A percentile compares a stretch with the other conserved stretches of the same genome.
Evolutionary conservation across 768 basidiomycete species (phyloP).

Genomic region (Mycena leptocephala): DNA sequence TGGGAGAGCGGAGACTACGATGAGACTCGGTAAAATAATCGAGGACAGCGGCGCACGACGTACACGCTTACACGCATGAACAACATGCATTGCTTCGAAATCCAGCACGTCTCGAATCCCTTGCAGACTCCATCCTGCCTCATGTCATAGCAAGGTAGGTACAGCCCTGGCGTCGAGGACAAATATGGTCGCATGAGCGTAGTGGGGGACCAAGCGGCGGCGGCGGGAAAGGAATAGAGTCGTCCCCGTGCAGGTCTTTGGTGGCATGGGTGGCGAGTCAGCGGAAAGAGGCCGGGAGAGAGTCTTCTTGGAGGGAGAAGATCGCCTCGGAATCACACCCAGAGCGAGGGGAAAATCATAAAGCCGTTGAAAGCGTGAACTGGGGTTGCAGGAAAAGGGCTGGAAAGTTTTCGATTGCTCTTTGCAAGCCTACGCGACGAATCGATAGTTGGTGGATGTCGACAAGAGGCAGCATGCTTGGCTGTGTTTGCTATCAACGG

Average conservation of each 20-base stretch:
- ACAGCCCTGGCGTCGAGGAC: neutral
- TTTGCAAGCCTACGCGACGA: no score
- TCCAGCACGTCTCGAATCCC: neutral
- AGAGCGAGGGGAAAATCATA: no score
- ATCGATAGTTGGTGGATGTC: no score
- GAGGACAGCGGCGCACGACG: neutral
- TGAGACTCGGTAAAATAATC: neutral
- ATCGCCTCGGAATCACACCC: no score
- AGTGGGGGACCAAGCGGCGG: neutral
- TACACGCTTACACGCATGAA: neutral
- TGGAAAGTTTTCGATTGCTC: no score
- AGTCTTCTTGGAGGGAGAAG: no score
- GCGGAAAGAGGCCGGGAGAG: no score
- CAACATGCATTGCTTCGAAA: neutral
- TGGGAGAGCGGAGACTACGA: neutral
- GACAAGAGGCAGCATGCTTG: no score
- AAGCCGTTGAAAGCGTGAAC: no score
- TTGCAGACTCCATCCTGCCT: neutral
- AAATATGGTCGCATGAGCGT: slow-evolving; percentile 1
- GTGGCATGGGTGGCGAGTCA: no score
- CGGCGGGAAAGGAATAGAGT: neutral
- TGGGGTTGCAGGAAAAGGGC: no score
- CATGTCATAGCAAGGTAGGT: neutral
- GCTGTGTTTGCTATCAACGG: no score
- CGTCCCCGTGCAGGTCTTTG: neutral